phyloP scores from a whole-genome alignment of 768 basidiomycete species.

The Suillus cothurnatus region DNA sequence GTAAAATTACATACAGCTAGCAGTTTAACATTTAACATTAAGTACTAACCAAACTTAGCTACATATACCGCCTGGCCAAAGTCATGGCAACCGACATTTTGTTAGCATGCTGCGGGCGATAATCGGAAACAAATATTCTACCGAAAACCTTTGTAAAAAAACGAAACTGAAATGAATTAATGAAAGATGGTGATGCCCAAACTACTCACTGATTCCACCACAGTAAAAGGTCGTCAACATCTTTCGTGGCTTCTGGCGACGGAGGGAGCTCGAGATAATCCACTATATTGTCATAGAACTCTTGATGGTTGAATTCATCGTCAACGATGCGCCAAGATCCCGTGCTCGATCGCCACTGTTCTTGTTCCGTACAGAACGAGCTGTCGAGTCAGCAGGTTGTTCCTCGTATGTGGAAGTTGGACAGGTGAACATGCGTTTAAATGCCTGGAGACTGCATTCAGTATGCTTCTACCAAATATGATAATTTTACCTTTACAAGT shows the following conservation, averaged over 20 bases:
- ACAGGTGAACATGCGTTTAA: background rate
- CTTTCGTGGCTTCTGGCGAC: background rate
- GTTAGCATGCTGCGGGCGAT: background rate
- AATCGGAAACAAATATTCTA: background rate
- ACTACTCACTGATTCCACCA: slow-evolving; percentile 9
- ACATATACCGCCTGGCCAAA: background rate
- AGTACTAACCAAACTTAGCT: background rate
- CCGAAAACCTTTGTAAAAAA: background rate
- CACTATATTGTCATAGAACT: background rate
- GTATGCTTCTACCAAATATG: background rate
- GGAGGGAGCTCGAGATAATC: background rate
- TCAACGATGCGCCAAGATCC: background rate
- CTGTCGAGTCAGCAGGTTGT: background rate
- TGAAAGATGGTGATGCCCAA: background rate
- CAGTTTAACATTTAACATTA: no score
- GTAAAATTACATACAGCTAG: background rate
- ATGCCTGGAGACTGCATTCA: background rate
- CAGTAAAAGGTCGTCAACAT: background rate
- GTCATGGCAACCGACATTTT: background rate
- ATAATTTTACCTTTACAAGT: no score
- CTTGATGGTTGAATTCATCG: background rate
- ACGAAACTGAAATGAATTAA: background rate
- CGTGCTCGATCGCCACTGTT: background rate
- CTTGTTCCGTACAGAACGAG: background rate
- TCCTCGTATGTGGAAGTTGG: background rate